Base-by-base conservation (phyloP, 805 yeast species). In the Cyberlindnera petersonii region DNA sequence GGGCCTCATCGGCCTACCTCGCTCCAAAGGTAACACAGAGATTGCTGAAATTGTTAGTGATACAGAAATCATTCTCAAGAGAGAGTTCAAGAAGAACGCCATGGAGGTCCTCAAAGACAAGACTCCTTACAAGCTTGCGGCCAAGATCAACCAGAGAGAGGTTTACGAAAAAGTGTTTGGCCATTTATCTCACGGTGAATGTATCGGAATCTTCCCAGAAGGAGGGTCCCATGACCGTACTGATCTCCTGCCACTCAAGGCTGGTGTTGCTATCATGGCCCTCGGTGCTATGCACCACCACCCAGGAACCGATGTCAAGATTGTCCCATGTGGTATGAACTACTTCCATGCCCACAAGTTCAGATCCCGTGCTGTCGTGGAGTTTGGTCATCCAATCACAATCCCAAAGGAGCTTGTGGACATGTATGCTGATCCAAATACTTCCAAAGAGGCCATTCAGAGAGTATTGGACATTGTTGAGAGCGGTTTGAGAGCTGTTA, bases 231-330 rank as follows among this genome's bases (percentile, higher is more conserved):
- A 91, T 56, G 98, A 91, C 60, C 72, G 98, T 49, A 80, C 98
- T 0, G 94, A 87, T 47, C 64, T 91, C 50, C 70, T 91, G 35
- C 98, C 98, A 0, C 68, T 91, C 50, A 91, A 93, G 58, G 96
- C 98, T 1, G 98, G 98, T 46, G 97, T 93, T 8, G 96, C 96
- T 3, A 84, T 91, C 40, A 93, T 91, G 98, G 98, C 98, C 0
- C 69, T 93, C 22, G 98, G 98, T 8, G 93, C 98, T 9, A 76
- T 89, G 78, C 84, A 79, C 18, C 71, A 77, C 43, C 75, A 85
- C 51, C 87, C 93, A 0, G 73, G 75, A 31, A 78, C 84, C 43
- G 79, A 81, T 40, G 91, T 91, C 4, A 79, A 81, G 52, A 86
- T 91, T 49, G 95, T 93, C 11, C 98, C 98, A 4, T 88, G 96